phyloP scores from a whole-genome alignment of 2,329 filamentous ascomycete species.

The Clonostachys rhizophaga region DNA sequence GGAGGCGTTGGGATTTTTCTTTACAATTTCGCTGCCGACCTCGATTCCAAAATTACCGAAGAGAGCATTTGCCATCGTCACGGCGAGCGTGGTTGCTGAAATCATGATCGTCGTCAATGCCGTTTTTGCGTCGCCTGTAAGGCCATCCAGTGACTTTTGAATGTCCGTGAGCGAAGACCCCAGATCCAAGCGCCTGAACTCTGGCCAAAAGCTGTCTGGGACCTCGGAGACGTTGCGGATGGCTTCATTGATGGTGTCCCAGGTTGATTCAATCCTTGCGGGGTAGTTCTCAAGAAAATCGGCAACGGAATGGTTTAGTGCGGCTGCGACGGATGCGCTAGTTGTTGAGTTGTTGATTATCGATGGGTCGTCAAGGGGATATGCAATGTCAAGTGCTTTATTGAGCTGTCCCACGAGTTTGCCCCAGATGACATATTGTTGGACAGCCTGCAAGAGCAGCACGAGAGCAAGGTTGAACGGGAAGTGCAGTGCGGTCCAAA shows the following conservation, averaged over 20 bases:
- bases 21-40: conserved; percentile 7
- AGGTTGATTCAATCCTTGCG: conserved; percentile 1
- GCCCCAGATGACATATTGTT: conserved; percentile 47
- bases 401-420: conserved; percentile 27
- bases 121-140: conserved; percentile 5
- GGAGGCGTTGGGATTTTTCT: conserved; percentile 4
- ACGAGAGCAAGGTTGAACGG: conserved; percentile 60
- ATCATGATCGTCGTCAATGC: conserved; percentile 6
- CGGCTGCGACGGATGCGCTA: conserved; percentile 6
- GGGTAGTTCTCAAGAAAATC: conserved; percentile 5
- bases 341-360: background rate
- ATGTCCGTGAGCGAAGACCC: too few relatives aligned
- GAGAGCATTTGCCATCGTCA: conserved; percentile 17
- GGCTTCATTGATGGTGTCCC: conserved; percentile 11
- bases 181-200: too few relatives aligned
- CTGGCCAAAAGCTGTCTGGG: conserved; percentile 17
- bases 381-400: conserved; percentile 6
- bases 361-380: conserved; percentile 2
- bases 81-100: too few relatives aligned
- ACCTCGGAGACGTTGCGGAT: conserved; percentile 18
- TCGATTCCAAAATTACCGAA: conserved; percentile 22
- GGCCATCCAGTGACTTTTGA: background rate
- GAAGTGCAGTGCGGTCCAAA: conserved; percentile 55
- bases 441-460: conserved; percentile 56
- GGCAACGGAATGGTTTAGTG: conserved; percentile 9